Conservation (phyloP, 2,329 filamentous ascomycete species). For the Ramularia collo-cygni region DNA sequence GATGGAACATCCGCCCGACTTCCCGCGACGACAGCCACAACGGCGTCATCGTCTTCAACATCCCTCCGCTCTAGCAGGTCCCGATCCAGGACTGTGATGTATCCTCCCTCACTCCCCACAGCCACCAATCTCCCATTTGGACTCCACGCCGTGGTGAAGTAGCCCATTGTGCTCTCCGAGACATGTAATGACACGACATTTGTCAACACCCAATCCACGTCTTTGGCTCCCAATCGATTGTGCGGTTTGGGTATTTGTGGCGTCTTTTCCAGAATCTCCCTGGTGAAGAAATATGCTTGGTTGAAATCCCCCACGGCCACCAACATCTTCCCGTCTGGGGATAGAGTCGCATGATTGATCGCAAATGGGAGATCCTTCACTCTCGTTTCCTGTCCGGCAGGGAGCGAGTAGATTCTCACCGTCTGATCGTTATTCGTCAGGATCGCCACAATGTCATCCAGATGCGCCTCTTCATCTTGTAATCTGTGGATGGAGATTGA, state of each 20-base stretch:
- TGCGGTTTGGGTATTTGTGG: slow-evolving; percentile 34
- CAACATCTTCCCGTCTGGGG: slow-evolving; percentile 74
- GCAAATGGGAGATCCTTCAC: slow-evolving; percentile 70
- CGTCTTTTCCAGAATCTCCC: slow-evolving; percentile 31
- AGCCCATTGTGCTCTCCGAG: slow-evolving; percentile 44
- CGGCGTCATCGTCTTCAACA: slow-evolving; percentile 48
- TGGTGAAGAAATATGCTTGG: slow-evolving; percentile 73
- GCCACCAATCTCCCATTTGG: slow-evolving; percentile 64
- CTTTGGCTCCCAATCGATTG: slow-evolving; percentile 29
- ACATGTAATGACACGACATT: slow-evolving; percentile 38
- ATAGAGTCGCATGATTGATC: slow-evolving; percentile 92
- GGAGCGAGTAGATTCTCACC: slow-evolving; percentile 74
- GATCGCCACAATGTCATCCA: slow-evolving; percentile 56
- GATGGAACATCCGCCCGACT: slow-evolving; percentile 59
- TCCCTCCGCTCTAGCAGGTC: slow-evolving; percentile 32
- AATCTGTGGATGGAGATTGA: slow-evolving; percentile 58
- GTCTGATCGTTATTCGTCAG: slow-evolving; percentile 89
- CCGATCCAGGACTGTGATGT: slow-evolving; percentile 67
- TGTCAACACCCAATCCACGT: slow-evolving; percentile 36
- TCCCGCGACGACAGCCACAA: slow-evolving; percentile 70
- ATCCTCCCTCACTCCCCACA: slow-evolving; percentile 72
- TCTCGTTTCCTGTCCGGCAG: slow-evolving; percentile 60
- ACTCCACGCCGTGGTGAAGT: slow-evolving; percentile 74
- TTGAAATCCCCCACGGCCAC: slow-evolving; percentile 84
- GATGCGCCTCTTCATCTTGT: slow-evolving; percentile 43